Percentiles rank a stretch among this genome's conserved stretches.
phyloP scores from a whole-genome alignment of 2,329 filamentous ascomycete genomes.

The Pseudogymnoascus sp. region DNA sequence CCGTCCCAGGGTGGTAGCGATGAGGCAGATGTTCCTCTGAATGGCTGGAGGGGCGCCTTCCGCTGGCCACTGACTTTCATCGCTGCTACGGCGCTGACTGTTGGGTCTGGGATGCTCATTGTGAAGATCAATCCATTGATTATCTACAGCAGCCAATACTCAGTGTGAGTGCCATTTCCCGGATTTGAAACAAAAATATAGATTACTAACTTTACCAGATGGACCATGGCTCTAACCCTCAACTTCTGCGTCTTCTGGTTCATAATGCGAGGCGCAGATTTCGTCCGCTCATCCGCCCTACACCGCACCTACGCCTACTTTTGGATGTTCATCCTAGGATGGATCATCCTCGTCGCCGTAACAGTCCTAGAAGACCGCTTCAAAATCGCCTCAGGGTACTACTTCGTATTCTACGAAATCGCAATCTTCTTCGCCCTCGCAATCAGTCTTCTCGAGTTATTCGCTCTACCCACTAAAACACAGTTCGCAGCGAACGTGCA shows the following conservation, averaged over 20 bases:
- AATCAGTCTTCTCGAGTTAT: slow-evolving; percentile 72
- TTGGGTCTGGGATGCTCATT: slow-evolving; percentile 67
- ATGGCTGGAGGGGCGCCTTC: slow-evolving; percentile 75
- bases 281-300: slow-evolving; percentile 75
- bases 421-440: slow-evolving; percentile 66
- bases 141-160: slow-evolving; percentile 80
- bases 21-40: slow-evolving; percentile 54
- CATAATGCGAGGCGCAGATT: slow-evolving; percentile 68
- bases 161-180: slow-evolving; percentile 44
- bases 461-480: slow-evolving; percentile 64
- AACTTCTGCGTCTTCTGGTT: slow-evolving; percentile 82
- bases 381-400: slow-evolving; percentile 68
- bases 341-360: slow-evolving; percentile 61
- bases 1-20: slow-evolving; percentile 51
- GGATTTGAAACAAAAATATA: neutral
- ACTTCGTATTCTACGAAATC: slow-evolving; percentile 71
- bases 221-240: slow-evolving; percentile 76
- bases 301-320: slow-evolving; percentile 73
- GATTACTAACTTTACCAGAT: slow-evolving; percentile 35
- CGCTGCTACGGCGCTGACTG: slow-evolving; percentile 57
- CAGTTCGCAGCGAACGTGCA: slow-evolving; percentile 55
- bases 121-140: slow-evolving; percentile 83
- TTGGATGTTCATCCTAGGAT: slow-evolving; percentile 75
- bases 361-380: slow-evolving; percentile 71
- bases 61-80: slow-evolving; percentile 71